Evolutionary conservation across 2,329 filamentous ascomycete genomes (phyloP), one percentile per base, ranked within the genome.

Genomic region (Ceratocystis harringtonii): DNA sequence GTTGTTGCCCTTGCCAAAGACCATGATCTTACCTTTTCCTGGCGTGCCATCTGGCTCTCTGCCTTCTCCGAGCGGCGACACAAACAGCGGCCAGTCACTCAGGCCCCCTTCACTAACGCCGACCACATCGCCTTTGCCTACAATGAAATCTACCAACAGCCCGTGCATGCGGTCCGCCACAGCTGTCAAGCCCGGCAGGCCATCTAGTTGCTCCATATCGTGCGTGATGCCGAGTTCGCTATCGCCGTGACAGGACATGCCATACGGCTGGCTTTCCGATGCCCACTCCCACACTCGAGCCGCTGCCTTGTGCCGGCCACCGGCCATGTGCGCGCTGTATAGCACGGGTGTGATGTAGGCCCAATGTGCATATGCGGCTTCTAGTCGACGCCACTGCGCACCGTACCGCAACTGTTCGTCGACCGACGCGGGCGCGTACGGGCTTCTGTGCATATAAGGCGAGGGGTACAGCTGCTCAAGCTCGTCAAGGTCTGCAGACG

Each of bases 381-480:
- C 81, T 2, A 85, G 74, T 1, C 84, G 78, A 62, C 77, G 77
- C 74, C 80, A 86, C 71, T 86, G 81, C 4, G 75, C 68, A 1
- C 82, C 82, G n/a, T 78, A 25, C 48, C 22, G 22, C 8, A 25
- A 2, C 4, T 25, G 19, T 10, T 65, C 28, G 63, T 73, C 8
- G 71, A 74, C 70, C 75, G 73, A 62, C 70, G 68, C 67, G 80
- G 83, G 1, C 75, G 73, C 10, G 75, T 64, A 66, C 3, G 61
- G 78, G 2, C 71, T 70, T 0, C 71, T 69, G 67, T 76, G 65
- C 1, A 72, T 73, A 17, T 74, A 75, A 0, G 84, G 82, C 67
- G 85, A 82, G 0, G 86, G 84, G 70, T 90, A 90, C 1, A 88
- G 74, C 0, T 71, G 68, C n/a, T 83, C 76, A 30, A 90, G 78